These are phyloP conservation scores for Penicillium hesseltinei DNA, from an alignment of 2,329 filamentous ascomycete species.

Conservation along the genomic window DNA sequence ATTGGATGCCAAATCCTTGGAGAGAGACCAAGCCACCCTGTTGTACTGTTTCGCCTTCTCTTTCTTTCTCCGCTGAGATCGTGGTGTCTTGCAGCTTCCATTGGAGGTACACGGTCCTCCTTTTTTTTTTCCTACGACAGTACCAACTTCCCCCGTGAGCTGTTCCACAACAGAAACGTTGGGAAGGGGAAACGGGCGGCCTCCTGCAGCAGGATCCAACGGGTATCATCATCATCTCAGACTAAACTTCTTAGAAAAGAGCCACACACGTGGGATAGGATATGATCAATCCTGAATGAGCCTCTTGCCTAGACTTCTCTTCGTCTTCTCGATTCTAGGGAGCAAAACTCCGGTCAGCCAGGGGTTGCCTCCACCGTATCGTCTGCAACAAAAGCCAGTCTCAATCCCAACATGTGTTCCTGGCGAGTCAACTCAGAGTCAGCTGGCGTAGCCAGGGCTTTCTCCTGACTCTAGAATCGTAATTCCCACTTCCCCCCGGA, in stretches of 20 bases:
- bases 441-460: constrained; percentile 1
- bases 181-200: constrained; percentile 31
- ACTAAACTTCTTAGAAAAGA: constrained; percentile 7
- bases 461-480: constrained; percentile 12
- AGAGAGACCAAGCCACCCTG: background rate
- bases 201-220: constrained; percentile 32
- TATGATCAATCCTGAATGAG: constrained; percentile 2
- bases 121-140: background rate
- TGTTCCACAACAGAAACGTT: constrained; percentile 38
- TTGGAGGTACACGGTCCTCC: constrained; percentile 1
- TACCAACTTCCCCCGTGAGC: constrained; percentile 8
- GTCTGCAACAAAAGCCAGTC: constrained; percentile 16
- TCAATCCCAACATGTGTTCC: constrained; percentile 23
- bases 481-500: constrained; percentile 8
- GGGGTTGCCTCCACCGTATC: constrained; percentile 5
- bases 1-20: background rate
- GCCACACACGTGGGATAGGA: constrained; percentile 4
- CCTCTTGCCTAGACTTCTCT: background rate
- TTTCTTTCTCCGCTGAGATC: background rate
- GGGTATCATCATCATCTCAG: constrained; percentile 7
- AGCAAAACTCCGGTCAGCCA: background rate
- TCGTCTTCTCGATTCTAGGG: background rate
- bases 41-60: background rate
- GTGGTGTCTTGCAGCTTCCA: background rate
- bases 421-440: constrained; percentile 18